phyloP scores from a whole-genome alignment of 139 green algal genomes.

The Chlorella sp. region DNA sequence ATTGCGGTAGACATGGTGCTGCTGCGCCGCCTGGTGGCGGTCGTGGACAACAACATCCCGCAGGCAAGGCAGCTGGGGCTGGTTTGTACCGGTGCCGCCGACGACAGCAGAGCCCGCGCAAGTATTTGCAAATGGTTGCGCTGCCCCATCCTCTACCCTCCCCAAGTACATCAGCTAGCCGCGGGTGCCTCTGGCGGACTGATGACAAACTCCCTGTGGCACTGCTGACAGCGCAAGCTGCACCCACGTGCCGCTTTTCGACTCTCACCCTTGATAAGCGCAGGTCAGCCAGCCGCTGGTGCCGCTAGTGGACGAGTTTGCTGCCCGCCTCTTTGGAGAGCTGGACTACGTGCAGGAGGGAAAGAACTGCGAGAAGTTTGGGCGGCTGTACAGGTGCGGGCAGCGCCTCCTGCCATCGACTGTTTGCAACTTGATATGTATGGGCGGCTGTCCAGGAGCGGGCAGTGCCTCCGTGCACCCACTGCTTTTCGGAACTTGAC shows the following conservation, averaged over 20 bases:
- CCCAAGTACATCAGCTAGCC: not conserved
- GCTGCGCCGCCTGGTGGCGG: slow-evolving; percentile 79
- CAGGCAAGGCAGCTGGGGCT: too few species aligned
- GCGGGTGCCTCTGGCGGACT: not conserved
- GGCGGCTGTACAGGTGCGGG: slow-evolving; percentile 67
- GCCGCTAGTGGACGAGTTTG: slow-evolving; percentile 98
- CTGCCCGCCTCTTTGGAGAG: slow-evolving; percentile 92
- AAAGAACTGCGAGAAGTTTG: slow-evolving; percentile 90
- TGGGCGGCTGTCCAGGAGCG: too few species aligned
- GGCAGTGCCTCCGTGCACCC: too few species aligned
- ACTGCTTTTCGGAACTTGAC: too few species aligned
- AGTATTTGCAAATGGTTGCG: too few species aligned
- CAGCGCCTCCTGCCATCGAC: too few species aligned
- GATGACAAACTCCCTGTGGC: not conserved
- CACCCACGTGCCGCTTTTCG: not conserved
- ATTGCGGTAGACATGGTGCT: slow-evolving; percentile 95
- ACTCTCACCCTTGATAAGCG: not conserved
- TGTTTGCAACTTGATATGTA: too few species aligned
- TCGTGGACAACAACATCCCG: slow-evolving; percentile 6
- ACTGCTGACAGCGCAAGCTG: not conserved
- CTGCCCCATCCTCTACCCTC: too few species aligned
- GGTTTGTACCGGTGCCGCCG: too few species aligned
- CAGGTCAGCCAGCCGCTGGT: slow-evolving; percentile 82
- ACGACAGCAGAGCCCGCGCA: too few species aligned
- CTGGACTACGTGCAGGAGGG: slow-evolving; percentile 96